Base-by-base conservation (phyloP, 2,329 filamentous ascomycete species). In the Colletotrichum spaethianum region DNA sequence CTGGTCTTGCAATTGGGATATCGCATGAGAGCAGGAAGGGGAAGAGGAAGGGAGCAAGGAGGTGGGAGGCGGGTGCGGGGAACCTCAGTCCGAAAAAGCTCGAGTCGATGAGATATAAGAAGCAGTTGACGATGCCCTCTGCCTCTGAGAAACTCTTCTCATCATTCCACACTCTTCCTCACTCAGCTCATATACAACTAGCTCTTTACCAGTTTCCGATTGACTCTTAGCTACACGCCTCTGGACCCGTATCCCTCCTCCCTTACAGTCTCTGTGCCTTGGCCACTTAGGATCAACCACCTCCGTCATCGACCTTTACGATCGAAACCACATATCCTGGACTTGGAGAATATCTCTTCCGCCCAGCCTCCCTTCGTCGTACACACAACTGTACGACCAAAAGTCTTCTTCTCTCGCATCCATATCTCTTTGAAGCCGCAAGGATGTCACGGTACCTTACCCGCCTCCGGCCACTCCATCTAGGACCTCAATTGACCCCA, bases 381-480 rank as follows among this genome's bases (percentile, higher is more conserved):
- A n/a, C 33, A 20, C 31, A 7, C 36, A 16, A 14, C 3, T 16
- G 6, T n/a, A 9, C 55, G 3, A 42, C 12, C 55, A 42, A 26
- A 26, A 18, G 40, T 16, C 14, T 23, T 2, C 16, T n/a, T 18
- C 46, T 36, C 36, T 53, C 46, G 40, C 33, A 16, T 28, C 31
- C 40, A 50, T 7, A 42, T 40, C 31, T 59, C 44, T 60, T 70
- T 53, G 16, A 71, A 67, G 23, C 31, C 59, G 66, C 31, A 68
- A 64, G 33, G 20, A 72, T 72, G 70, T 72, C 70, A 64, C 70
- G 70, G 53, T 70, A 64, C 59, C 33, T 70, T n/a, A 60, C 59
- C 66, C 66, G 70, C 40, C 40, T 72, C 18, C 67, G 70, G 40
- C 70, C 70, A 1, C 56, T 72, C 60, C 59, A 26, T 42, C 60